phyloP scores from a whole-genome alignment of 345 rosid species.

The Heritiera fomes region DNA sequence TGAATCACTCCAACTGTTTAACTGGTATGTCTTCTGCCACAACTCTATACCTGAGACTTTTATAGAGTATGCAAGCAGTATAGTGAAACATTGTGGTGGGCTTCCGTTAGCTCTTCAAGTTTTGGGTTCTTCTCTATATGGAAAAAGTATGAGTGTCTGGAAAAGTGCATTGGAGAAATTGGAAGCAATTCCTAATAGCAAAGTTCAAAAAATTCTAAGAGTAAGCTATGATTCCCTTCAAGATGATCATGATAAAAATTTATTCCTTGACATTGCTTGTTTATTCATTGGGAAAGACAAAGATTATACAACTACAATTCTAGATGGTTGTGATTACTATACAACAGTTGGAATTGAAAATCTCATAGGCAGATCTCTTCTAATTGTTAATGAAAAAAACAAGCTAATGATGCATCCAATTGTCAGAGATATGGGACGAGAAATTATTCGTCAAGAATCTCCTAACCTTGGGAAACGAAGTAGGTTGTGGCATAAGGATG shows the following conservation, averaged over 20 bases:
- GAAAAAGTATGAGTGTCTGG: neutral
- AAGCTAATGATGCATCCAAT: constrained; percentile 32
- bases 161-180: neutral
- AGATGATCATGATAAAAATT: constrained; percentile 5
- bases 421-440: constrained; percentile 37
- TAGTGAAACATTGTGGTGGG: neutral
- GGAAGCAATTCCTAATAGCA: neutral
- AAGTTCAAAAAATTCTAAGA: neutral
- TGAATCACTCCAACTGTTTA: constrained; percentile 37
- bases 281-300: constrained; percentile 26
- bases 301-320: constrained; percentile 24
- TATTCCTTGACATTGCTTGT: constrained; percentile 36
- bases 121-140: neutral
- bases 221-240: neutral
- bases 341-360: constrained; percentile 8
- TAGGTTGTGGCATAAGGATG: constrained; percentile 29
- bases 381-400: constrained; percentile 7
- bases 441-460: constrained; percentile 23
- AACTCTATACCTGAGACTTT: neutral
- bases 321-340: constrained; percentile 24
- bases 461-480: constrained; percentile 12
- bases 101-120: neutral
- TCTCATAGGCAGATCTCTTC: constrained; percentile 11
- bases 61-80: neutral
- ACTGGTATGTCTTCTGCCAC: constrained; percentile 27